Percentiles rank a stretch among this genome's conserved stretches.
These are phyloP conservation scores for Euryodendron excelsum DNA, from an alignment of 148 eudicot species.

Conservation along the genomic window DNA sequence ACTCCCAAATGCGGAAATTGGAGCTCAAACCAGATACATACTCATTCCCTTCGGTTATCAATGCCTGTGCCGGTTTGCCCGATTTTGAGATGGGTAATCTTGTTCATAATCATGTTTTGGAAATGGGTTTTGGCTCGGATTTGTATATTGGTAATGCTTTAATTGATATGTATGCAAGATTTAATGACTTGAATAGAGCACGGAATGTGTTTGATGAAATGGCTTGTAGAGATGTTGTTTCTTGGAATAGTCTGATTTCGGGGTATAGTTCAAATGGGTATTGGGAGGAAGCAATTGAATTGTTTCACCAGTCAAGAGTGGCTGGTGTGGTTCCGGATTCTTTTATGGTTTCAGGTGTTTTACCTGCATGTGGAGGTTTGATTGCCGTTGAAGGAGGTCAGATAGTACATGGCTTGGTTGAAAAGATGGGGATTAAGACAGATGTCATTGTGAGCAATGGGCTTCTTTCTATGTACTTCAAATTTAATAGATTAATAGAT, in stretches of 20 bases:
- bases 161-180: conserved; percentile 43
- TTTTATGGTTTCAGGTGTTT: conserved; percentile 32
- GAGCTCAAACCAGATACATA: conserved; percentile 30
- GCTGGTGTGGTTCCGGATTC: conserved; percentile 28
- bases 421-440: conserved; percentile 34
- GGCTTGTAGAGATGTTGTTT: conserved; percentile 43
- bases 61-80: conserved; percentile 33
- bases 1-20: conserved; percentile 29
- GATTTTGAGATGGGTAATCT: conserved; percentile 25
- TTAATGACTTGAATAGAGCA: conserved; percentile 27
- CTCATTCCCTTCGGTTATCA: conserved; percentile 43
- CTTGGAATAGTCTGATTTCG: conserved; percentile 53
- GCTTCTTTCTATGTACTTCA: conserved; percentile 40
- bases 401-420: conserved; percentile 36
- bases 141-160: conserved; percentile 39
- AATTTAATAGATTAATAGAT: conserved; percentile 19
- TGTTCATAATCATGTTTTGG: conserved; percentile 32
- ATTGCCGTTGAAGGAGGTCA: conserved; percentile 32
- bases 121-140: conserved; percentile 35
- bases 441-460: conserved; percentile 30
- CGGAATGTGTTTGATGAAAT: conserved; percentile 41
- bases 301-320: conserved; percentile 22
- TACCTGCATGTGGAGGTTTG: conserved; percentile 36
- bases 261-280: conserved; percentile 50
- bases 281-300: conserved; percentile 37